Evolutionary conservation across 306 rosid species (phyloP), one percentile per base, ranked within the genome.

Genomic region (Ochetophila trinervis): DNA sequence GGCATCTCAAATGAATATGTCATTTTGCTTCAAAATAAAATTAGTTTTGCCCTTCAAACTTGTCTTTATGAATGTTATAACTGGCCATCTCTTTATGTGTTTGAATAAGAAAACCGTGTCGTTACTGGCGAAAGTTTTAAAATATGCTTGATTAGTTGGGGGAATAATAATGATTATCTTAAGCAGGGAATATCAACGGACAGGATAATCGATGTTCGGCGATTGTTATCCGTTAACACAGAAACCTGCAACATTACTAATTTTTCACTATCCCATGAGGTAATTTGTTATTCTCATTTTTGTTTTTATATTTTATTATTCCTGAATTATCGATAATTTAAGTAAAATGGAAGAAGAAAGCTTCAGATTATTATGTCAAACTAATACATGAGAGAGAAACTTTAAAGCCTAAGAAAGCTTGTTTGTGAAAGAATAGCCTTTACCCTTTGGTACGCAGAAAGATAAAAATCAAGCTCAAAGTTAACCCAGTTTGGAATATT

Each of bases 181-280:
- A 45, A 72, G 37, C 94, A 94, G 99, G 99, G 97, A 32, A 94
- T 94, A 78, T 94, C 99, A n/a, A 94, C 99, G 6, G 99, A 94
- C 77, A 90, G 79, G 56, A 90, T 90, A 6, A 88, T 94, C 32
- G 99, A 94, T 56, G 81, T 90, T 60, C 87, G 83, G 18, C 84
- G 96, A 11, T 84, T 94, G 19, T 56, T 94, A 57, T 77, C 86
- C 1, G 94, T 83, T 53, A 81, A 83, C n/a, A 83, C 72, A 0
- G 90, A 86, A 62, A 88, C 95, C 5, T 90, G 99, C 72, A 75
- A 73, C 73, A 53, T 94, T 76, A 90, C 99, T 2, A 90, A 82
- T 51, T 85, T 79, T 76, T 84, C 97, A 6, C 74, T 91, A 2
- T 75, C 87, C 14, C 98, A 91, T 36, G 98, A 89, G 96, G 98